phyloP scores from a whole-genome alignment of 495 filamentous ascomycete species.

The Lasiosphaeriaceae sp. region DNA sequence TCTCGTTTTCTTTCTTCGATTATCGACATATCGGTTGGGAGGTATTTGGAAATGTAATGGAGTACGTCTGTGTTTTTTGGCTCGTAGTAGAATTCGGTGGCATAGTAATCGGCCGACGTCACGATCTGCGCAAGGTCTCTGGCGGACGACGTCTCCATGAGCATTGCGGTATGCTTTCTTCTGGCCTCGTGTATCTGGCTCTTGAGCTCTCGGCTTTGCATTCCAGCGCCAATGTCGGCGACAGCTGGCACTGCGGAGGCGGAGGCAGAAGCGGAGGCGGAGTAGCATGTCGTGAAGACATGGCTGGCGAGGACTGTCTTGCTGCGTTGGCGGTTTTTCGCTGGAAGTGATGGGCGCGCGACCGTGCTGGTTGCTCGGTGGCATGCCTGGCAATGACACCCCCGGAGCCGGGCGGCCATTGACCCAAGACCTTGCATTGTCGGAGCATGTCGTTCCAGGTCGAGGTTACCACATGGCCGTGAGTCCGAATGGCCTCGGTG shows the following conservation, averaged over 20 bases:
- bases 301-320: conserved; percentile 54
- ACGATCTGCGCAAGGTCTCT: conserved; percentile 18
- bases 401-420: conserved; percentile 59
- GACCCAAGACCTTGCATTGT: conserved; percentile 70
- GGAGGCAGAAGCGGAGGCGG: conserved; percentile 47
- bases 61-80: conserved; percentile 2
- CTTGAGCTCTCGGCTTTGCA: conserved; percentile 64
- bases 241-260: conserved; percentile 54
- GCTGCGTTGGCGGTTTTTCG: conserved; percentile 26
- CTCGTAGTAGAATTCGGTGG: background rate
- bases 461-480: background rate
- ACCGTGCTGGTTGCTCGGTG: conserved; percentile 47
- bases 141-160: conserved; percentile 16
- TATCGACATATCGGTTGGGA: too few species aligned
- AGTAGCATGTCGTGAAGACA: conserved; percentile 66
- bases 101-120: background rate
- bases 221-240: conserved; percentile 57
- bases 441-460: conserved; percentile 33
- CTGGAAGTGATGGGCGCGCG: conserved; percentile 2
- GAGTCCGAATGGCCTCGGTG: conserved; percentile 2
- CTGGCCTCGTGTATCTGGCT: conserved; percentile 46
- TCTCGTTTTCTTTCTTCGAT: too few species aligned
- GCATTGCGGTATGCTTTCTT: conserved; percentile 4
- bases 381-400: conserved; percentile 64
- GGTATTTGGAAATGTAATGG: conserved; percentile 6